phyloP scores from a whole-genome alignment of 176 grass and related monocot genomes.

The Luzula sylvatica region DNA sequence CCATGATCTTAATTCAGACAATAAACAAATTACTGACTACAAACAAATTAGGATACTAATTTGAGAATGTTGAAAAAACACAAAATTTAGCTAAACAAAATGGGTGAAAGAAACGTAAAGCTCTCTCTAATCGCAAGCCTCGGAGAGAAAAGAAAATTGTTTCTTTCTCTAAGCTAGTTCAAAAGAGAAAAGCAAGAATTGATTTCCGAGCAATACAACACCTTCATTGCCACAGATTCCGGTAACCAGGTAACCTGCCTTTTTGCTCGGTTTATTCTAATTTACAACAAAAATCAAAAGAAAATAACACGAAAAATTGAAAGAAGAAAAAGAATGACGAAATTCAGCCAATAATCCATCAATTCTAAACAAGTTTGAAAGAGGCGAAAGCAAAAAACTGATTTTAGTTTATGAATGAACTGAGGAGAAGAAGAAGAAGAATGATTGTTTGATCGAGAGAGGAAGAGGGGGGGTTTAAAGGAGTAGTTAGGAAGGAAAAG shows the following conservation, averaged over 20 bases:
- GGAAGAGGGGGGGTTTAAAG: too few relatives aligned
- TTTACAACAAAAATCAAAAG: neutral
- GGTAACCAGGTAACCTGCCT: slow-evolving; percentile 19
- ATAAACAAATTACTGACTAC: too few relatives aligned
- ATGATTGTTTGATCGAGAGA: neutral
- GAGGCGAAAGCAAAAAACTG: too few relatives aligned
- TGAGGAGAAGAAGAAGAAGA: slow-evolving; percentile 1
- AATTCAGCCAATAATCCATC: too few relatives aligned
- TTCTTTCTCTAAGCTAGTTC: neutral
- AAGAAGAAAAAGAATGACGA: neutral
- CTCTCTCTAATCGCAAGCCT: too few relatives aligned
- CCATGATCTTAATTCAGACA: too few relatives aligned
- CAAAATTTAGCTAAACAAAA: too few relatives aligned
- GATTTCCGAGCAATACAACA: slow-evolving; percentile 24
- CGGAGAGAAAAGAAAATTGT: slow-evolving; percentile 3
- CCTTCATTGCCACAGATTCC: slow-evolving; percentile 13
- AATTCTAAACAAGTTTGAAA: too few relatives aligned
- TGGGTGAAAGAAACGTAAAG: too few relatives aligned
- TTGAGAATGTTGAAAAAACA: too few relatives aligned
- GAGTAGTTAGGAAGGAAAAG: too few relatives aligned
- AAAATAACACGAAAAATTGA: neutral
- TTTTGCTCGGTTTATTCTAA: slow-evolving; percentile 9
- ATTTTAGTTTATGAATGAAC: neutral
- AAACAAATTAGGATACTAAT: too few relatives aligned
- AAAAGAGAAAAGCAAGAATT: slow-evolving; percentile 1